phyloP scores from a whole-genome alignment of 257 asterid genomes.

The Eucommia ulmoides region DNA sequence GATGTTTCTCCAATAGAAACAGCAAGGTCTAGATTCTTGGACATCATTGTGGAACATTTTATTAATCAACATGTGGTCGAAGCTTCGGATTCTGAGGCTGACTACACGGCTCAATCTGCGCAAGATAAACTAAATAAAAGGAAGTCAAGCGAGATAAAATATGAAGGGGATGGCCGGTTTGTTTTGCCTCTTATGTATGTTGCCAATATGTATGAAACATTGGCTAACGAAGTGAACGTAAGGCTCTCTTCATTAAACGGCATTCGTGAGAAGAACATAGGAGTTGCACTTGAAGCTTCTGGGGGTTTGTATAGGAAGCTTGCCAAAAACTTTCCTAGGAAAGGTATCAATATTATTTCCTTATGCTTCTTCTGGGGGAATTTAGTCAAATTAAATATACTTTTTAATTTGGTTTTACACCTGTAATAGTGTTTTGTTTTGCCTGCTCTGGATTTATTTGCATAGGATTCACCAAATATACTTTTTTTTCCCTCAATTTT shows the following conservation, averaged over 20 bases:
- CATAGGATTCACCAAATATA: not conserved
- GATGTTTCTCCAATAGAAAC: conserved; percentile 93
- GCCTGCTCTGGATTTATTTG: too few relatives aligned
- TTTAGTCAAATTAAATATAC: too few relatives aligned
- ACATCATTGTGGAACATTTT: conserved; percentile 66
- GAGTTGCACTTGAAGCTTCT: conserved; percentile 98
- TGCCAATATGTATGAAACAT: conserved; percentile 85
- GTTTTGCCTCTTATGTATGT: conserved; percentile 91
- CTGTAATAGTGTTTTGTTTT: too few relatives aligned
- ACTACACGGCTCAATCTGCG: conserved; percentile 43
- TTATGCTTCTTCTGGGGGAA: conserved; percentile 3
- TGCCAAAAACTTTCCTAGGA: conserved; percentile 75
- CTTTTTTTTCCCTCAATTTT: not conserved
- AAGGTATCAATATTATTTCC: conserved; percentile 36
- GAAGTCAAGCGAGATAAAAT: conserved; percentile 51
- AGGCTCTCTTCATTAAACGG: conserved; percentile 66
- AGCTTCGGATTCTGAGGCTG: conserved; percentile 57
- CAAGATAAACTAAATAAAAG: conserved; percentile 53
- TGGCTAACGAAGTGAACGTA: conserved; percentile 75
- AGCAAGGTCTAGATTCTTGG: conserved; percentile 84
- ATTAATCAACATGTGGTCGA: conserved; percentile 53
- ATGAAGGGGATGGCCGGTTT: conserved; percentile 82
- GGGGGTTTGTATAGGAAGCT: conserved; percentile 98
- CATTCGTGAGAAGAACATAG: conserved; percentile 82
- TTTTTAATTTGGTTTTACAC: too few relatives aligned